Evolutionary conservation across 176 grass and related monocot species (phyloP), one percentile per base, ranked within the genome.

Genomic region (Hordeum vulgare): DNA sequence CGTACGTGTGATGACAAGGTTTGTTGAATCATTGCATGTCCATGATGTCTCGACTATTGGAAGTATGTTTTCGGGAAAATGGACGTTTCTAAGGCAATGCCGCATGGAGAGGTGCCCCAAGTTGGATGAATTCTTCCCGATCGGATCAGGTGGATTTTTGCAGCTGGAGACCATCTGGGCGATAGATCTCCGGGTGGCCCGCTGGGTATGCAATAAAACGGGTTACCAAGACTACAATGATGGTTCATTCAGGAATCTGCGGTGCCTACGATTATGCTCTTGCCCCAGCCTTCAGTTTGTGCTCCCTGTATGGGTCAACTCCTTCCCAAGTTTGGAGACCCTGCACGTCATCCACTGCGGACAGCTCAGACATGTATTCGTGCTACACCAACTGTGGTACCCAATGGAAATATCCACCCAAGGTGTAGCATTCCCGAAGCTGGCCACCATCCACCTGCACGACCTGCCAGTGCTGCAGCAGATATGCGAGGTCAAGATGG

Each of bases 61-160:
- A 34, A 11, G 4, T 4, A 15, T 47, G 1, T 0, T 2, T 29
- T 9, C 3, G 29, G 6, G 4, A 3, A 1, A 5, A 3, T 68
- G 65, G 65, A 0, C 2, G 17, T 0, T 5, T 28, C 81, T 75
- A 4, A 76, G 29, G 29, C 31, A 44, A 23, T 84, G 72, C 33
- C 29, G 41, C 0, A 31, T 84, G 13, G 81, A 47, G 81, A 84
- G 71, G 41, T 84, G 81, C 59, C n/a, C 13, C 40, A 75, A 14
- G 13, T 39, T 84, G 42, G 4, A 27, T 0, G 20, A 13, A 1
- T 1, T 84, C 21, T 84, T 84, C 60, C 21, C 58, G 17, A 1
- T 0, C 0, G 0, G 0, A 0, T 1, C 3, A 68, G 0, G 0
- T 17, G 0, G 0, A 0, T 0, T 5, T 6, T 0, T 0, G 0